Percentiles rank a stretch among this genome's conserved stretches.
Evolutionary conservation across 2,329 filamentous ascomycete species (phyloP).

Genomic region (Falciphora oryzae): DNA sequence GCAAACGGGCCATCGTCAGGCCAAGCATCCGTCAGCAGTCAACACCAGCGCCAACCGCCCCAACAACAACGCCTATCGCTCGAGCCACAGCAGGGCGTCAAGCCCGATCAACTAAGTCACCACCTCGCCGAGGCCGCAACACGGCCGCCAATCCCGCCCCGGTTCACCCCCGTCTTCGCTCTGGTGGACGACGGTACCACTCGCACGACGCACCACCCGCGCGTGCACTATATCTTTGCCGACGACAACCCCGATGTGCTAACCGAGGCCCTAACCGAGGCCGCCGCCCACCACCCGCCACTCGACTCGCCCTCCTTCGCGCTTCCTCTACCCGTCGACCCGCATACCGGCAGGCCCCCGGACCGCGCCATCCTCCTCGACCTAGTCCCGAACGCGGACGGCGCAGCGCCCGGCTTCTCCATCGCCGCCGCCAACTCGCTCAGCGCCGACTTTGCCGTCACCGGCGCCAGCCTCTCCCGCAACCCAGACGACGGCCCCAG

Average conservation of each 20-base stretch:
- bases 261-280: conserved; percentile 54
- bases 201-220: conserved; percentile 71
- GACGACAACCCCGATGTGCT: conserved; percentile 82
- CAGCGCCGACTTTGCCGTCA: conserved; percentile 64
- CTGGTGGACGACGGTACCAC: conserved; percentile 72
- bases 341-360: conserved; percentile 13
- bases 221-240: conserved; percentile 85
- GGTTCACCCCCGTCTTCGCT: conserved; percentile 78
- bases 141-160: conserved; percentile 24
- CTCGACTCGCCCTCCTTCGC: conserved; percentile 14
- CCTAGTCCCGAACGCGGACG: conserved; percentile 33
- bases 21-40: conserved; percentile 10
- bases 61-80: conserved; percentile 10
- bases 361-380: conserved; percentile 41
- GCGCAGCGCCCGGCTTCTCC: conserved; percentile 29
- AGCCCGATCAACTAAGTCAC: neutral
- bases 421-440: conserved; percentile 68
- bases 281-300: conserved; percentile 23
- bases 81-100: conserved; percentile 14
- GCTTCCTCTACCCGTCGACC: conserved; percentile 5
- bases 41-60: neutral
- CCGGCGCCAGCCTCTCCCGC: conserved; percentile 38
- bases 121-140: conserved; percentile 8
- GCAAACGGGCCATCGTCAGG: neutral
- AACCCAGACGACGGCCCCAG: conserved; percentile 28